phyloP scores from a whole-genome alignment of 345 rosid genomes.

The Brassica juncea region DNA sequence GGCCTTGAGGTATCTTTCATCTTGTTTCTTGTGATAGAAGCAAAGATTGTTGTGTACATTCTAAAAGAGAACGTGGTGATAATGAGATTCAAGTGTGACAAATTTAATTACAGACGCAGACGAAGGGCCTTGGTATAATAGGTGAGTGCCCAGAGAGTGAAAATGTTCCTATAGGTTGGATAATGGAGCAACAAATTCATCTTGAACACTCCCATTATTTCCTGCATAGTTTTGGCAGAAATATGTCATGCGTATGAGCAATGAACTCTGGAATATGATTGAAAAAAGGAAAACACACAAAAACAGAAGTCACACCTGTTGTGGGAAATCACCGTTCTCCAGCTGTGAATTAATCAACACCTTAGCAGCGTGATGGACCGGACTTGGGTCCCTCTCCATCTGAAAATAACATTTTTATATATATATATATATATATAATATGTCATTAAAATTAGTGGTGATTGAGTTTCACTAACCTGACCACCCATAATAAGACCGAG shows the following conservation, averaged over 20 bases:
- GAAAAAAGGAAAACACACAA: too few species aligned
- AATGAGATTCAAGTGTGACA: too few species aligned
- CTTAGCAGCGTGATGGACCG: constrained; percentile 19
- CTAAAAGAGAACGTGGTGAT: too few species aligned
- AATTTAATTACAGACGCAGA: neutral
- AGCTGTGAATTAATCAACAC: constrained; percentile 15
- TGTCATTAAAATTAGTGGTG: too few species aligned
- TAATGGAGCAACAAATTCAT: constrained; percentile 19
- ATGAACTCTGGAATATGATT: too few species aligned
- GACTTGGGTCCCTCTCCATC: constrained; percentile 24
- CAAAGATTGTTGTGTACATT: too few species aligned
- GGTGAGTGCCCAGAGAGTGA: constrained; percentile 19
- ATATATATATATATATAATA: too few species aligned
- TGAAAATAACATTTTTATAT: constrained; percentile 4
- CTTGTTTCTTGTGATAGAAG: too few species aligned
- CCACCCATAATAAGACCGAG: constrained; percentile 8
- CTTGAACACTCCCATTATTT: constrained; percentile 16
- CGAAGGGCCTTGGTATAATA: constrained; percentile 18
- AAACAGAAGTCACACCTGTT: constrained; percentile 1
- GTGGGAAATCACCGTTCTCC: constrained; percentile 31
- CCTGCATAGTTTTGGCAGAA: constrained; percentile 5
- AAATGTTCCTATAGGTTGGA: constrained; percentile 11
- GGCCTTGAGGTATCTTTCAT: too few species aligned
- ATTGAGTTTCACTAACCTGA: neutral
- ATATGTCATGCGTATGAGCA: too few species aligned